Base-by-base conservation (phyloP, 352 stramenopile genomes). In the Phytophthora idaei region DNA sequence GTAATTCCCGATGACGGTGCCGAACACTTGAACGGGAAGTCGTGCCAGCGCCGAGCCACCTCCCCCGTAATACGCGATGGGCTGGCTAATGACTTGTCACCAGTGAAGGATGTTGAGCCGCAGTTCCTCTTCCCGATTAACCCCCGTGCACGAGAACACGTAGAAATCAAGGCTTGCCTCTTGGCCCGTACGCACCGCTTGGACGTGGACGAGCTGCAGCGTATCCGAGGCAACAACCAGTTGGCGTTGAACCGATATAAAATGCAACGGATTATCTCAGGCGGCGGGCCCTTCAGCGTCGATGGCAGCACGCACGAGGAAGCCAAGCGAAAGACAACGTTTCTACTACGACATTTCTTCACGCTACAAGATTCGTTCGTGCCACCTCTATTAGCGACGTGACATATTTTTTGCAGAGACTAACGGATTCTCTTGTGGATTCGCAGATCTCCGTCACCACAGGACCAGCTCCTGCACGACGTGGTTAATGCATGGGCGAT, bases 321-420 rank as follows among this genome's bases (percentile, higher is more conserved):
- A 4, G 74, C 67, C 5, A 82, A 83, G 46, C 78, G 76, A 28
- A 94, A 94, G 51, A 94, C 85, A 2, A 78, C 66, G 2, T 92
- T 92, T 44, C 57, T 94, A 3, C 63, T 94, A 28, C 73, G 80
- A 4, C 83, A 94, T 50, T 94, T 90, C 56, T 92, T 94, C 50
- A 57, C 77, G 2, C 32, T 91, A n/a, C 64, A 83, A 6, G 78
- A 71, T 55, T 14, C 32, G 61, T 71, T 42, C 15, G 47, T 71
- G 9, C 11, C 29, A 25, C 21, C 14, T 58, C 14, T 34, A 55
- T 11, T 48, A 41, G 3, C 34, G 6, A 50, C n/a, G 36, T 6
- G 14, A 21, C 21, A 10, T 27, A 47, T 10, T n/a, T 48, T 37
- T 15, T 45, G 8, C 44, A 8, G 8, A 45, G 21, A 12, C n/a